phyloP scores from a whole-genome alignment of 1,284 basidiomycete species.

The Ustilago cynodontis region DNA sequence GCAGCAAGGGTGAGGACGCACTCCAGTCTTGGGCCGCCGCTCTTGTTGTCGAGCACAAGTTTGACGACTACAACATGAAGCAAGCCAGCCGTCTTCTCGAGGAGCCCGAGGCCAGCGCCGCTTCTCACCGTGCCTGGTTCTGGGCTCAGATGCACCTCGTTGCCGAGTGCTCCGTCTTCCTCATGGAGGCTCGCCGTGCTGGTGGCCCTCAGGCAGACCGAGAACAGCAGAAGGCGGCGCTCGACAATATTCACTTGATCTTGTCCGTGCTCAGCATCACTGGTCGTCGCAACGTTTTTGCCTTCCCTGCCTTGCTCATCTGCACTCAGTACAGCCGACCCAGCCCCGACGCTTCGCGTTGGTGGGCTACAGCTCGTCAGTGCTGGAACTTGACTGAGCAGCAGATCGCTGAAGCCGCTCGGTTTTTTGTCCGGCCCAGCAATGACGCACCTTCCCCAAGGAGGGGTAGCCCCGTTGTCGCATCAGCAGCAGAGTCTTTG shows the following conservation, averaged over 20 bases:
- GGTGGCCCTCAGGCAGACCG: constrained; percentile 34
- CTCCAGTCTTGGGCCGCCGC: constrained; percentile 70
- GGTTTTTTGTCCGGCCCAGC: constrained; percentile 48
- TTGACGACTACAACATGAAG: constrained; percentile 71
- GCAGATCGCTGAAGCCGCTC: constrained; percentile 40
- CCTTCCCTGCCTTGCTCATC: constrained; percentile 48
- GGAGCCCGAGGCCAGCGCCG: constrained; percentile 45
- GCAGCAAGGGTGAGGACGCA: constrained; percentile 33
- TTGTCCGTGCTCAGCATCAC: constrained; percentile 47
- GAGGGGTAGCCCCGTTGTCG: background rate
- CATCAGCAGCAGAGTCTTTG: constrained; percentile 19
- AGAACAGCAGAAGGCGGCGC: constrained; percentile 44
- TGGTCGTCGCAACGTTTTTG: constrained; percentile 51
- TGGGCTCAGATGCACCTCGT: constrained; percentile 72
- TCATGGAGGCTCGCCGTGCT: constrained; percentile 69
- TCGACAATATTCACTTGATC: constrained; percentile 53
- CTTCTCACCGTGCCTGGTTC: constrained; percentile 70
- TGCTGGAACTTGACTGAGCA: constrained; percentile 50
- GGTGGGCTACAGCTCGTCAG: constrained; percentile 52
- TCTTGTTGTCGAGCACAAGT: constrained; percentile 70
- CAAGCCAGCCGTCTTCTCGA: constrained; percentile 67
- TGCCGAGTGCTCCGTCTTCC: constrained; percentile 72
- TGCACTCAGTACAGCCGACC: constrained; percentile 50
- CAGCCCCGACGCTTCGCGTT: constrained; percentile 39
- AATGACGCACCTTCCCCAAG: constrained; percentile 44